A percentile compares a stretch with the other conserved stretches of the same genome.
Conservation (phyloP, 1,284 basidiomycete species). For the Ustilago esculenta region DNA sequence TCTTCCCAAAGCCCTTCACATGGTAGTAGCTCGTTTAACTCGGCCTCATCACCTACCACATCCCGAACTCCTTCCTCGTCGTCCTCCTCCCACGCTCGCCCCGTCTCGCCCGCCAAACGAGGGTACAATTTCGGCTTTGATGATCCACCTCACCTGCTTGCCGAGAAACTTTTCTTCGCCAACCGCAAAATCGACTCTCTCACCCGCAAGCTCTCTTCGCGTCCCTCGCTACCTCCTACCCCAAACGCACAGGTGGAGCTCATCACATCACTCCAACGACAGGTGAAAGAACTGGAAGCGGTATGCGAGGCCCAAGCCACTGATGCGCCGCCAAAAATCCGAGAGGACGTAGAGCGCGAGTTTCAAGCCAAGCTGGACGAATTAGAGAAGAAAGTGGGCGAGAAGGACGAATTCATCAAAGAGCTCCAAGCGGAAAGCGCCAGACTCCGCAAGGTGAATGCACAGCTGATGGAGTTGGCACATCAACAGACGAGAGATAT, state of each 20-base stretch:
- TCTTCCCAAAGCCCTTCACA: too few relatives aligned
- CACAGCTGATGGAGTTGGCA: conserved; percentile 46
- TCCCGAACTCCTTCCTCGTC: conserved; percentile 15
- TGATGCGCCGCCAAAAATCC: conserved; percentile 54
- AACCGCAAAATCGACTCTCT: conserved; percentile 42
- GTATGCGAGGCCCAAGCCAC: conserved; percentile 56
- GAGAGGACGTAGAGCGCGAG: conserved; percentile 61
- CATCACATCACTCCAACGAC: conserved; percentile 46
- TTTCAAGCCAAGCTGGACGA: conserved; percentile 16
- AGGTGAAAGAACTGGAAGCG: conserved; percentile 56
- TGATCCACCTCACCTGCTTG: conserved; percentile 53
- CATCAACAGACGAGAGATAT: conserved; percentile 50
- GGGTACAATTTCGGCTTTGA: conserved; percentile 37
- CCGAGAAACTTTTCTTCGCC: conserved; percentile 60
- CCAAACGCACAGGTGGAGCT: conserved; percentile 27
- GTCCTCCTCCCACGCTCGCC: conserved; percentile 26
- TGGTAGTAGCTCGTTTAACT: conserved; percentile 4
- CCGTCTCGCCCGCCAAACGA: conserved; percentile 52
- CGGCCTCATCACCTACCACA: conserved; percentile 6
- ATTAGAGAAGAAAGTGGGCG: conserved; percentile 23
- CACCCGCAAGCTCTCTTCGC: conserved; percentile 38
- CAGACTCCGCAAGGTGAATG: conserved; percentile 40
- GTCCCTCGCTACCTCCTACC: conserved; percentile 37
- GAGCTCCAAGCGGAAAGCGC: conserved; percentile 46
- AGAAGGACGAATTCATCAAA: conserved; percentile 50